These are phyloP conservation scores for Diaporthe citrichinensis DNA, from an alignment of 2,329 filamentous ascomycete species.

Conservation along the genomic window DNA sequence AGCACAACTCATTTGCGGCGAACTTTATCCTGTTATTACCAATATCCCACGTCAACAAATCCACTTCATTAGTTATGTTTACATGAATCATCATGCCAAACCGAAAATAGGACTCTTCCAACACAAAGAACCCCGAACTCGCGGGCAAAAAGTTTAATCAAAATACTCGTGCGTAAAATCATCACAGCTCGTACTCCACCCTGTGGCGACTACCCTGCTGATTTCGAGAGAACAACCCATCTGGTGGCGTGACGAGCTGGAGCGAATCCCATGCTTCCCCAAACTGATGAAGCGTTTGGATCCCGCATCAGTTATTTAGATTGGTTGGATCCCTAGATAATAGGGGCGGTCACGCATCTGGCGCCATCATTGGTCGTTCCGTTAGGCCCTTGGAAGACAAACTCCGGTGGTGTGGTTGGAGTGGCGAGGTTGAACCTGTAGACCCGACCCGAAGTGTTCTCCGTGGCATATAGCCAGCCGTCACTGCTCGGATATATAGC, in stretches of 20 bases:
- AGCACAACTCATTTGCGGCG: background rate
- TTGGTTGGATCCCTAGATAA: background rate
- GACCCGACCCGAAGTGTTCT: background rate
- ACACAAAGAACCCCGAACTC: background rate
- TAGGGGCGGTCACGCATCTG: background rate
- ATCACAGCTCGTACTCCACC: background rate
- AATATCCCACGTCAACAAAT: background rate
- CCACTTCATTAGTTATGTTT: background rate
- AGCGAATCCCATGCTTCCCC: background rate
- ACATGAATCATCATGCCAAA: slow-evolving; percentile 4
- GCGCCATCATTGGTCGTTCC: background rate
- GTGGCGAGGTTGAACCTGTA: background rate
- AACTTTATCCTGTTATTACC: background rate
- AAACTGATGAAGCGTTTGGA: background rate
- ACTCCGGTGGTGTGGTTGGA: no score
- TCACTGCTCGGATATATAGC: background rate
- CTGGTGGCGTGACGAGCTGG: background rate
- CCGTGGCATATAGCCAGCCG: background rate
- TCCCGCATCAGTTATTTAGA: background rate
- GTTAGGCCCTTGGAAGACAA: background rate
- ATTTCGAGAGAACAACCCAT: background rate
- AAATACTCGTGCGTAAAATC: background rate
- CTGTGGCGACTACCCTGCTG: background rate
- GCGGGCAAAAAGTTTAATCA: background rate
- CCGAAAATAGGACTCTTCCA: background rate